These are phyloP conservation scores for Oxyria digyna DNA, from an alignment of 148 eudicot species.

Conservation along the genomic window DNA sequence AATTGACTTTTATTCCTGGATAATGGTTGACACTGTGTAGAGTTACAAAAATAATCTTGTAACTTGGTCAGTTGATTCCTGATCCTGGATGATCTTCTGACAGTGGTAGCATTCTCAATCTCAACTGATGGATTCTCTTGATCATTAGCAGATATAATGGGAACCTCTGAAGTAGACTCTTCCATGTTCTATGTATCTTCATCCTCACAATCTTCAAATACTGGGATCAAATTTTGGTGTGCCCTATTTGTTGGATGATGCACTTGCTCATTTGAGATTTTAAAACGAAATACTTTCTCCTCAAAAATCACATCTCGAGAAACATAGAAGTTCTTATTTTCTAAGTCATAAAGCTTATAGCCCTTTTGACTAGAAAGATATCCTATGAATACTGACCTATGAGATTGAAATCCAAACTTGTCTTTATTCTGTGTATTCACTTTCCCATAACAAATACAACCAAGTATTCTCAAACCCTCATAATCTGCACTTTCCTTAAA, in stretches of 20 bases:
- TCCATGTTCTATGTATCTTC: no score
- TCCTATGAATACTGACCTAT: background rate
- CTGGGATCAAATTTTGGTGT: background rate
- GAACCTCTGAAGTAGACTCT: no score
- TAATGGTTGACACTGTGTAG: background rate
- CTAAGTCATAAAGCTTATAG: background rate
- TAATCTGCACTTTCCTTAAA: no score
- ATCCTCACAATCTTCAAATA: no score
- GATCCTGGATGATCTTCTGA: no score
- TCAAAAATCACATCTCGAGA: background rate
- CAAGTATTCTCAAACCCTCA: background rate
- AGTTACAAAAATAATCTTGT: no score
- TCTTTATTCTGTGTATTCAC: background rate
- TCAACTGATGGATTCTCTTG: no score
- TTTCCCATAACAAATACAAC: slow-evolving; percentile 4
- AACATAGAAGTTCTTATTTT: background rate
- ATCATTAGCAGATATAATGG: no score
- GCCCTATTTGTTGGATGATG: background rate
- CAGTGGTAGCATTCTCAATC: no score
- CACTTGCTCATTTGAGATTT: background rate
- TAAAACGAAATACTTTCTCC: background rate
- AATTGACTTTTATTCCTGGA: no score
- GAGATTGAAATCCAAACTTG: background rate
- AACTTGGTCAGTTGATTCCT: no score
- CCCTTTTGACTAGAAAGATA: background rate